A percentile compares a stretch with the other conserved stretches of the same genome.
phyloP scores from a whole-genome alignment of 345 rosid species.

The Turnera subulata region DNA sequence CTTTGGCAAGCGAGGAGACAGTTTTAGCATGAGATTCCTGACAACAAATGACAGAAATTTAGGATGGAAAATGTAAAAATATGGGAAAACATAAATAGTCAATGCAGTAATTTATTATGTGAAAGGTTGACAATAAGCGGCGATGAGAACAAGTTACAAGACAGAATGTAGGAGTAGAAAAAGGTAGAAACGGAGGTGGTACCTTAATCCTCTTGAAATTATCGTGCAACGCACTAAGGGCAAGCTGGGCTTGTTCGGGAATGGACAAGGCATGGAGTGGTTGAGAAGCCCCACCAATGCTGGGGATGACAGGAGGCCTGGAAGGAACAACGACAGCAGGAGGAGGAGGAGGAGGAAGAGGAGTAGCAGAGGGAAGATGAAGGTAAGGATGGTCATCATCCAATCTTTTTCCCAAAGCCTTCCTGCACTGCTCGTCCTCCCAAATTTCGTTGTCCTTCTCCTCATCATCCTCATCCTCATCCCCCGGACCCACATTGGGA shows the following conservation, averaged over 20 bases:
- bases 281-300: slow-evolving; percentile 51
- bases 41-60: background rate
- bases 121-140: background rate
- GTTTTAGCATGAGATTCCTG: slow-evolving; percentile 87
- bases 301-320: slow-evolving; percentile 21
- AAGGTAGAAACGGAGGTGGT: background rate
- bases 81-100: background rate
- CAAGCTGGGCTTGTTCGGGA: slow-evolving; percentile 70
- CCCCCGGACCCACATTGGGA: background rate
- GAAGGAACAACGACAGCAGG: slow-evolving; percentile 9
- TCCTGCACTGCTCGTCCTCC: slow-evolving; percentile 92
- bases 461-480: slow-evolving; percentile 36
- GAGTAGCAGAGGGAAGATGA: slow-evolving; percentile 15
- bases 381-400: slow-evolving; percentile 48
- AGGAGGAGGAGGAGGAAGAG: slow-evolving; percentile 24
- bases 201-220: slow-evolving; percentile 65
- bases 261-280: slow-evolving; percentile 53
- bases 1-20: slow-evolving; percentile 49
- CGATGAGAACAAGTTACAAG: background rate
- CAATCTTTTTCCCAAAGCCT: slow-evolving; percentile 82
- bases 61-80: background rate
- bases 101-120: no score
- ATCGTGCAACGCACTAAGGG: slow-evolving; percentile 63
- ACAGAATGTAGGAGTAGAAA: no score
- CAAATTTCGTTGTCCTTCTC: slow-evolving; percentile 87